These are phyloP conservation scores for Penicillium aurantiogriseum DNA, from an alignment of 2,329 filamentous ascomycete genomes.

Conservation along the genomic window DNA sequence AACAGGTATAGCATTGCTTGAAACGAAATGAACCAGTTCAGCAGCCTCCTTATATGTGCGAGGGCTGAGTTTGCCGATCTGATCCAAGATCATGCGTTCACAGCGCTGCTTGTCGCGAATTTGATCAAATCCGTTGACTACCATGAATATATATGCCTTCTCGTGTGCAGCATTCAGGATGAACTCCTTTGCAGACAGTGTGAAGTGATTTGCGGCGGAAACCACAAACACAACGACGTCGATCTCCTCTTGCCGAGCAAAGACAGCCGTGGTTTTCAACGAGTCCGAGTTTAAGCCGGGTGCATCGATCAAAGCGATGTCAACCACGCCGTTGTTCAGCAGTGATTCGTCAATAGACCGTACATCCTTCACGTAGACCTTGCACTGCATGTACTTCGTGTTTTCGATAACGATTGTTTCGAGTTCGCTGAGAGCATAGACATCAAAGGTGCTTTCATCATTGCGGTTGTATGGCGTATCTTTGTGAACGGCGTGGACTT, in stretches of 20 bases:
- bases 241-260: constrained; percentile 96
- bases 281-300: constrained; percentile 95
- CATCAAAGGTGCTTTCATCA: constrained; percentile 91
- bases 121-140: constrained; percentile 94
- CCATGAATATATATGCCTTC: constrained; percentile 98
- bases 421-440: constrained; percentile 72
- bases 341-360: constrained; percentile 88
- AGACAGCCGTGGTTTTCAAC: constrained; percentile 94
- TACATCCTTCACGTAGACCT: constrained; percentile 91
- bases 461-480: constrained; percentile 77
- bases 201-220: constrained; percentile 96
- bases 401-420: constrained; percentile 91
- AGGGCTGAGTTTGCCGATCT: constrained; percentile 83
- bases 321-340: constrained; percentile 94
- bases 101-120: constrained; percentile 90
- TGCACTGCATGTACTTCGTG: constrained; percentile 86
- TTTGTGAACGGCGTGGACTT: constrained; percentile 92
- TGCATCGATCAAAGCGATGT: constrained; percentile 95
- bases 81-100: constrained; percentile 88
- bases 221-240: constrained; percentile 99
- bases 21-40: constrained; percentile 96
- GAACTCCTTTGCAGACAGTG: constrained; percentile 94
- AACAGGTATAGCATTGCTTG: constrained; percentile 89
- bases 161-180: constrained; percentile 93
- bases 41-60: constrained; percentile 87